These are phyloP conservation scores for Poronia punctata DNA, from an alignment of 495 filamentous ascomycete genomes.

Conservation along the genomic window DNA sequence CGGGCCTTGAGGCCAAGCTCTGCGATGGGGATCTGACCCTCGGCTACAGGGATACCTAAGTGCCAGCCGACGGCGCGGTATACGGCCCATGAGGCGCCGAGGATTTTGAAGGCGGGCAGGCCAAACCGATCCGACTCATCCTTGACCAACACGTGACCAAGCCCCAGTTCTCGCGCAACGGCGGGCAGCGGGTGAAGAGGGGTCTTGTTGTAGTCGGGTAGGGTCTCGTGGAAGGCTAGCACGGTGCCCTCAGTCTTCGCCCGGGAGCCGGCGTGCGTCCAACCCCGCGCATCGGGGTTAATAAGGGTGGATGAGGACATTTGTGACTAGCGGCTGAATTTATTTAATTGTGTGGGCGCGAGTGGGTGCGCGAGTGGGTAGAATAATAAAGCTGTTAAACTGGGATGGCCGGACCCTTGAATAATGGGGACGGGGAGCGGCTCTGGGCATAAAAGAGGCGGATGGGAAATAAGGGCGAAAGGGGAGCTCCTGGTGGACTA, in stretches of 20 bases:
- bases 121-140: constrained; percentile 51
- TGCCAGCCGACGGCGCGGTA: constrained; percentile 45
- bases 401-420: too few relatives aligned
- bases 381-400: too few relatives aligned
- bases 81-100: constrained; percentile 65
- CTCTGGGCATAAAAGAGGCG: too few relatives aligned
- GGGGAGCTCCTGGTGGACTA: background rate
- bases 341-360: background rate
- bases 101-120: constrained; percentile 64
- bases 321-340: background rate
- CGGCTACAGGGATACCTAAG: constrained; percentile 31
- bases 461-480: too few relatives aligned
- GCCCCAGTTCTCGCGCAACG: constrained; percentile 45
- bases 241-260: constrained; percentile 5
- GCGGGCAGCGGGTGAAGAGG: constrained; percentile 43
- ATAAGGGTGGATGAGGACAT: constrained; percentile 18
- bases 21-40: constrained; percentile 20
- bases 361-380: background rate
- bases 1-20: constrained; percentile 31
- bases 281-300: constrained; percentile 13
- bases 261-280: constrained; percentile 10
- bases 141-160: constrained; percentile 49
- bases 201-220: constrained; percentile 44
- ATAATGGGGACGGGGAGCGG: too few relatives aligned
- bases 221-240: constrained; percentile 40